Base-by-base conservation (phyloP, 148 eudicot species). In the Chenopodium berlandieri region DNA sequence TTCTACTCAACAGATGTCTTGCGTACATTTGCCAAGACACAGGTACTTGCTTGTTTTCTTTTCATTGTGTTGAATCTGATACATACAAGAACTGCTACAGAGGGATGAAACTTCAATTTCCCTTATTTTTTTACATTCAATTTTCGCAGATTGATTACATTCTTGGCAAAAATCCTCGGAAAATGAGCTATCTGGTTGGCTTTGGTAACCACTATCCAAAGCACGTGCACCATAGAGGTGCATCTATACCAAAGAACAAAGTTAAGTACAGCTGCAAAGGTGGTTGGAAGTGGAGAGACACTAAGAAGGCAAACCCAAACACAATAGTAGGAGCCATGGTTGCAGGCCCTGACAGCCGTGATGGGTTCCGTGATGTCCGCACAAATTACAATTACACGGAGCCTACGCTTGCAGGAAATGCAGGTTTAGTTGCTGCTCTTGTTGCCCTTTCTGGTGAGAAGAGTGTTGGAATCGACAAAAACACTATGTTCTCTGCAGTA, bases 201-300 rank as follows among this genome's bases (percentile, higher is more conserved):
- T 94, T 83, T 67, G 97, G 97, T 46, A 86, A 83, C 60, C 89
- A 82, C 60, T 94, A 90, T 77, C 98, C 98, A 6, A 92, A 89
- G 76, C 98, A 85, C 1, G 95, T 92, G 62, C 98, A 94, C 87
- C 98, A 94, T 52, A 89, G 98, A 90, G 98, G 94, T 1, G 98
- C 97, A 62, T 94, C 98, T 7, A 94, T 92, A 60, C 98, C 98
- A 9, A 94, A 92, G 85, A 91, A 92, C 87, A 92, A 91, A 86
- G 76, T 92, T 80, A 94, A 86, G 88, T 92, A 92, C 65, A 91
- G 86, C 87, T 94, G 98, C 86, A 92, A 92, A 83, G 98, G 98
- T 65, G 97, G 98, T 27, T 94, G 94, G 93, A 92, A 90, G 62
- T 94, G 94, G 94, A 91, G 98, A 83, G 98, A 94, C 80, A 75